Percentiles rank a stretch among this genome's conserved stretches.
These are phyloP conservation scores for Comarum palustre DNA, from an alignment of 306 rosid species.

Conservation along the genomic window DNA sequence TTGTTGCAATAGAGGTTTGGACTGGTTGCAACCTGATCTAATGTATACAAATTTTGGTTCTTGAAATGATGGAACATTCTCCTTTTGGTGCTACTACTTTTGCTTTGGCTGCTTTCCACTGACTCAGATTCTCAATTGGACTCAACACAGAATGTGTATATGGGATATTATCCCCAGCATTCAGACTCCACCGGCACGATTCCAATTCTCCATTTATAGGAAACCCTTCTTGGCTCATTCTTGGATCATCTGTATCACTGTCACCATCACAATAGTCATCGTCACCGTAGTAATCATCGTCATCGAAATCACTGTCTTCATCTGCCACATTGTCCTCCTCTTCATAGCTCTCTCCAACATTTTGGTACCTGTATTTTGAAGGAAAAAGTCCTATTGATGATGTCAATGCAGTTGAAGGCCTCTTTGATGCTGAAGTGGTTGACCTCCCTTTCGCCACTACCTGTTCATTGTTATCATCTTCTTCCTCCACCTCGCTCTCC, in stretches of 20 bases:
- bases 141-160: conserved; percentile 53
- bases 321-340: conserved; percentile 50
- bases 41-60: conserved; percentile 23
- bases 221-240: conserved; percentile 32
- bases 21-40: conserved; percentile 29
- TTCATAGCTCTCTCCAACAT: conserved; percentile 47
- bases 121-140: conserved; percentile 74
- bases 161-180: conserved; percentile 25
- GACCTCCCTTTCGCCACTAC: conserved; percentile 25
- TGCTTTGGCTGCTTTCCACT: conserved; percentile 88
- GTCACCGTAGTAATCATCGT: conserved; percentile 24
- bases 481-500: conserved; percentile 41
- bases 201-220: conserved; percentile 13
- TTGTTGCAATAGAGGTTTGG: conserved; percentile 59
- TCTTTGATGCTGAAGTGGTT: conserved; percentile 25
- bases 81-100: conserved; percentile 56
- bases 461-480: conserved; percentile 21
- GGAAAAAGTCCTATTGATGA: conserved; percentile 33
- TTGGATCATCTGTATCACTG: conserved; percentile 23
- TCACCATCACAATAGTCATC: conserved; percentile 41
- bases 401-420: conserved; percentile 24
- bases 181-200: not conserved
- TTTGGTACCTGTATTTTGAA: conserved; percentile 68
- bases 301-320: conserved; percentile 55
- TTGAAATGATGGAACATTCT: conserved; percentile 40